phyloP scores from a whole-genome alignment of 768 basidiomycete species.

The Arthromyces matolae region DNA sequence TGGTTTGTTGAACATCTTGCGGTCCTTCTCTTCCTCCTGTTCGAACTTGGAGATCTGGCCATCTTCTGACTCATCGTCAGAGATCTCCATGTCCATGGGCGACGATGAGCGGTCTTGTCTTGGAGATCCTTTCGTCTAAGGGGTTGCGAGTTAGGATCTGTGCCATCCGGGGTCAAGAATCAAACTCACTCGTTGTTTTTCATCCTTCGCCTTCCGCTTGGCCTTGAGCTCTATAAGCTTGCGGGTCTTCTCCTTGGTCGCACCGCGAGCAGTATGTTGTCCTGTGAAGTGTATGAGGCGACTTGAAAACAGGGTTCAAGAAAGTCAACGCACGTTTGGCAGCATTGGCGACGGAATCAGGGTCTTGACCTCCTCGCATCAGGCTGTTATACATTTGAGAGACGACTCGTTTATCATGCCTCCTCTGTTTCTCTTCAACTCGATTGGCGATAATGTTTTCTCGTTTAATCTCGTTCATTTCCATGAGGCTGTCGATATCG shows the following conservation, averaged over 20 bases:
- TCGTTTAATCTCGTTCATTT: slow-evolving; percentile 83
- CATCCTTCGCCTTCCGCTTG: slow-evolving; percentile 82
- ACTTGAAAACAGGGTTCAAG: slow-evolving; percentile 1
- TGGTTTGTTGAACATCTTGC: slow-evolving; percentile 44
- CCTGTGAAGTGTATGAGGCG: slow-evolving; percentile 40
- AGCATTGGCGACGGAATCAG: slow-evolving; percentile 63
- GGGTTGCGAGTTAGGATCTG: background rate
- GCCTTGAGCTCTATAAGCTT: slow-evolving; percentile 86
- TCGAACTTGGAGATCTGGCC: slow-evolving; percentile 73
- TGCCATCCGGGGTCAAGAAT: background rate
- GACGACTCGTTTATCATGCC: slow-evolving; percentile 66
- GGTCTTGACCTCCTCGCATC: slow-evolving; percentile 49
- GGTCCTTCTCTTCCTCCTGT: slow-evolving; percentile 67
- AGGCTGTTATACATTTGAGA: slow-evolving; percentile 65
- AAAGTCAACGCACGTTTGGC: slow-evolving; percentile 61
- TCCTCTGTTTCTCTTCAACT: slow-evolving; percentile 73
- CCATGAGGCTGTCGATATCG: slow-evolving; percentile 54
- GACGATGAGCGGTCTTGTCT: slow-evolving; percentile 74
- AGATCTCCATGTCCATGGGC: slow-evolving; percentile 83
- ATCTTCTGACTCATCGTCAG: slow-evolving; percentile 83
- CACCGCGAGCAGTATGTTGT: slow-evolving; percentile 68
- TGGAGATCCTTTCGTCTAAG: slow-evolving; percentile 52
- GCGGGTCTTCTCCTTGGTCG: slow-evolving; percentile 74
- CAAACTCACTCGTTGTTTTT: slow-evolving; percentile 70
- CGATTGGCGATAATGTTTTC: slow-evolving; percentile 83